Conservation (phyloP, 345 rosid genomes). For the Garcia nutans region DNA sequence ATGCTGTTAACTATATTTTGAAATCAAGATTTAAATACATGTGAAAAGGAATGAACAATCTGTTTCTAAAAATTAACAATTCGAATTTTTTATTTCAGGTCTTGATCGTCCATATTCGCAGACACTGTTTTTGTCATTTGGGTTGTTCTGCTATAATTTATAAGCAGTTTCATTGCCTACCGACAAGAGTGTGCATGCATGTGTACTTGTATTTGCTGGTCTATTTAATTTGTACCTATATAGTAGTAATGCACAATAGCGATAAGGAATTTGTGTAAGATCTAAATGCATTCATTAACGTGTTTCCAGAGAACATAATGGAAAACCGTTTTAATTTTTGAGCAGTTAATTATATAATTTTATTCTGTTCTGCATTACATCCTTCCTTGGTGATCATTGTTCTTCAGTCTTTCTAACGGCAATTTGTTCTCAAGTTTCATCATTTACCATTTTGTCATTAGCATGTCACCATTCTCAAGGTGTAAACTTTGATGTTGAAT, state of each 20-base stretch:
- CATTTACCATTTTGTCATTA: no score
- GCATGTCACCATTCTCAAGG: no score
- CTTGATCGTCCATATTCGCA: not conserved
- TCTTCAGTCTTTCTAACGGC: no score
- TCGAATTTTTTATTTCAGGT: conserved; percentile 5
- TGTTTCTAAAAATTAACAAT: not conserved
- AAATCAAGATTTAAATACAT: not conserved
- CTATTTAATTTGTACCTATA: not conserved
- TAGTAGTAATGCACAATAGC: not conserved
- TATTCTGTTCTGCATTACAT: not conserved
- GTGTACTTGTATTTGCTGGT: not conserved
- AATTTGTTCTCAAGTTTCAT: no score
- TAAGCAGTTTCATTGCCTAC: not conserved
- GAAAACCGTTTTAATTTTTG: not conserved
- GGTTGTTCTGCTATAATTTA: not conserved
- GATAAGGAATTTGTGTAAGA: not conserved
- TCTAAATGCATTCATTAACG: not conserved
- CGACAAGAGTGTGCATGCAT: not conserved
- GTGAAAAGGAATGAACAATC: not conserved
- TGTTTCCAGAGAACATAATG: not conserved
- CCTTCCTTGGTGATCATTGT: not conserved
- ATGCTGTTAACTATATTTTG: not conserved
- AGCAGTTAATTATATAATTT: not conserved
- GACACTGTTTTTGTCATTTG: not conserved
- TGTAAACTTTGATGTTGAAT: no score